These are phyloP conservation scores for Metschnikowia dekortorum DNA, from an alignment of 805 yeast genomes.

Conservation along the genomic window DNA sequence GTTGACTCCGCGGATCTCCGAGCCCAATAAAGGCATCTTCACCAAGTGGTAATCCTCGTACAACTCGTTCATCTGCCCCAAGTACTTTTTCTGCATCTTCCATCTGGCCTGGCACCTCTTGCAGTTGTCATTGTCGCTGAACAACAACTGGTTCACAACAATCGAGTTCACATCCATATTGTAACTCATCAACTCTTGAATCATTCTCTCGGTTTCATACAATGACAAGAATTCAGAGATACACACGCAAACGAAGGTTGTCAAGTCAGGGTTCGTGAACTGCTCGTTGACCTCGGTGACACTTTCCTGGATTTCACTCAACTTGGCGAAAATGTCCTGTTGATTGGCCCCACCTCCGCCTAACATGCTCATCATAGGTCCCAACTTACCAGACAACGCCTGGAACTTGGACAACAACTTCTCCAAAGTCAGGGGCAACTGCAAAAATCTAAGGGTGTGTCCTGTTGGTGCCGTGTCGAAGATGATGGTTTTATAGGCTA, in stretches of 20 bases:
- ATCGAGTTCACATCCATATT: slow-evolving; percentile 96
- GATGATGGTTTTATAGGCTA: slow-evolving; percentile 74
- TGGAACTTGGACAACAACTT: slow-evolving; percentile 83
- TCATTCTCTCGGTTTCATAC: slow-evolving; percentile 96
- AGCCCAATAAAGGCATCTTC: slow-evolving; percentile 90
- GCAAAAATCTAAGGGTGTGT: slow-evolving; percentile 91
- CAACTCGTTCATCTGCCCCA: slow-evolving; percentile 91
- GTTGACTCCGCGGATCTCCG: slow-evolving; percentile 90
- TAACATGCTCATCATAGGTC: slow-evolving; percentile 79
- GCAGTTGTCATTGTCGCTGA: slow-evolving; percentile 81
- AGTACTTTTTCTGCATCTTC: slow-evolving; percentile 92
- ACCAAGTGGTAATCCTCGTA: slow-evolving; percentile 97
- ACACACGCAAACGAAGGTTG: slow-evolving; percentile 95
- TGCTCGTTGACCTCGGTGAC: slow-evolving; percentile 89
- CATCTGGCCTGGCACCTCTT: slow-evolving; percentile 88
- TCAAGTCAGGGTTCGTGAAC: slow-evolving; percentile 92
- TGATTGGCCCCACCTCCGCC: slow-evolving; percentile 64
- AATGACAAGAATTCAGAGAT: slow-evolving; percentile 94
- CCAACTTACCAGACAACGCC: slow-evolving; percentile 79
- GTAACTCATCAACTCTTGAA: slow-evolving; percentile 91
- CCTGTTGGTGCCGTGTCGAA: slow-evolving; percentile 99
- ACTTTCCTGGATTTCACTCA: slow-evolving; percentile 73
- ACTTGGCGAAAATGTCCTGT: slow-evolving; percentile 70
- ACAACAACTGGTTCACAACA: slow-evolving; percentile 88
- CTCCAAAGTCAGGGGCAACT: slow-evolving; percentile 88